Conservation (phyloP, 2,329 filamentous ascomycete genomes). For the Talaromyces sp. region DNA sequence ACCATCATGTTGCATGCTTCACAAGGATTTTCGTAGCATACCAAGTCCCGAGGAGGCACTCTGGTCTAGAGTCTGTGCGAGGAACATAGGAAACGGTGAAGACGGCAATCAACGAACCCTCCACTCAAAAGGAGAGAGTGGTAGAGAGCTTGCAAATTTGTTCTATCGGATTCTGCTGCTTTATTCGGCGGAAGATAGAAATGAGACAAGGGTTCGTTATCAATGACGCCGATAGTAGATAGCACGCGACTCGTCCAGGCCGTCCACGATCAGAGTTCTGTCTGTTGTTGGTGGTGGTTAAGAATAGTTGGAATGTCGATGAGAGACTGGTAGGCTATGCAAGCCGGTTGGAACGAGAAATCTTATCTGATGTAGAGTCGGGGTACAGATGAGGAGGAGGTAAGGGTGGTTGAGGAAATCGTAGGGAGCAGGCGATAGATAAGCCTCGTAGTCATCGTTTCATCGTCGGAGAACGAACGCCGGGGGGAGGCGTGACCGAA, state of each 20-base stretch:
- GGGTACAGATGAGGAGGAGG: not conserved
- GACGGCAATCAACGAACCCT: not conserved
- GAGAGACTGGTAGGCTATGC: not conserved
- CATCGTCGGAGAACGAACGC: not conserved
- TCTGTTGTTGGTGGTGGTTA: not conserved
- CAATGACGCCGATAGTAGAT: slow-evolving; percentile 3
- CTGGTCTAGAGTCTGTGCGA: slow-evolving; percentile 38
- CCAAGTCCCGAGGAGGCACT: slow-evolving; percentile 37
- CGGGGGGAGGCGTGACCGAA: slow-evolving; percentile 6
- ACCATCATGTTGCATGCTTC: slow-evolving; percentile 38
- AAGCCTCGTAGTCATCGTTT: slow-evolving; percentile 10
- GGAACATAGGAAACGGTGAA: slow-evolving; percentile 33
- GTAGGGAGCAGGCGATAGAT: slow-evolving; percentile 4
- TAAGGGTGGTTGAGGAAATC: not conserved
- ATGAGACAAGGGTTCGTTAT: slow-evolving; percentile 7
- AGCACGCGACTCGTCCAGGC: slow-evolving; percentile 13
- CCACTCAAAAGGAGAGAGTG: not conserved
- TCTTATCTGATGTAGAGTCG: not conserved
- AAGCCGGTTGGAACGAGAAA: not conserved
- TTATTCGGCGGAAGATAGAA: not conserved
- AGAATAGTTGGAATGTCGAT: not conserved
- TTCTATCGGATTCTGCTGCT: not conserved
- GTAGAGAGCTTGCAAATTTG: not conserved
- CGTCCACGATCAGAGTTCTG: not conserved
- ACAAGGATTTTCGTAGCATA: slow-evolving; percentile 20